Evolutionary conservation across 208 protist species (phyloP).

Genomic region (Acanthamoeba lenticulata): DNA sequence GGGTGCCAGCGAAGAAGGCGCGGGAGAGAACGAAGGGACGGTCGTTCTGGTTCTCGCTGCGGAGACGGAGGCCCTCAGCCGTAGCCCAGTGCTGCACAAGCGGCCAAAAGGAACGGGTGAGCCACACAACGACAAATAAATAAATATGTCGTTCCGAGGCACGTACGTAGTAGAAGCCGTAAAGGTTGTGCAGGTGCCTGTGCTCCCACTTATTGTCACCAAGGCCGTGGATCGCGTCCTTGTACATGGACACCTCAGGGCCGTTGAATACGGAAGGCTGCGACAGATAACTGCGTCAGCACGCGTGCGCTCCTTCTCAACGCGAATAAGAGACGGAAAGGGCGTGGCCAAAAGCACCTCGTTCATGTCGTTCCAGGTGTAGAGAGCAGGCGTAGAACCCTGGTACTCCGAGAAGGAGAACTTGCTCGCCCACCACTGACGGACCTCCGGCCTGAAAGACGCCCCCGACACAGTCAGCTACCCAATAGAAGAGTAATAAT

Average conservation of each 20-base stretch:
- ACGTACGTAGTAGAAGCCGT: constrained; percentile 91
- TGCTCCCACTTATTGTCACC: constrained; percentile 88
- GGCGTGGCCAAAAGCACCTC: constrained; percentile 72
- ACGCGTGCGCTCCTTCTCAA: background rate
- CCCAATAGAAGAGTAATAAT: background rate
- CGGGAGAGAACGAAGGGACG: constrained; percentile 98
- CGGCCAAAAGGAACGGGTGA: background rate
- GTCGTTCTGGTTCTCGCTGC: constrained; percentile 81
- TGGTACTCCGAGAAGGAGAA: constrained; percentile 92
- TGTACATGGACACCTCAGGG: constrained; percentile 94
- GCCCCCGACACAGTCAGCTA: constrained; percentile 89
- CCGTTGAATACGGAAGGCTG: constrained; percentile 97
- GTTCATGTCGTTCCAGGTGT: constrained; percentile 99
- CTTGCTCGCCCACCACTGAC: constrained; percentile 93
- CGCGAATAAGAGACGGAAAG: background rate
- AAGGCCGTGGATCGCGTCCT: constrained; percentile 91
- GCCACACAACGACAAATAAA: constrained; percentile 1
- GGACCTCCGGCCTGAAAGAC: constrained; percentile 92
- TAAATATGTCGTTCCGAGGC: background rate
- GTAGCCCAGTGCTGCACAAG: constrained; percentile 86
- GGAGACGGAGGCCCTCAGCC: constrained; percentile 90
- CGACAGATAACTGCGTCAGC: background rate
- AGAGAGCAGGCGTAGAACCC: constrained; percentile 91
- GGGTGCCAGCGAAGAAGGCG: constrained; percentile 97
- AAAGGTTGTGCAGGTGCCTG: constrained; percentile 98